A percentile compares a stretch with the other conserved stretches of the same genome.
Conservation (phyloP, 2,329 filamentous ascomycete species). For the Thelonectria blattea region DNA sequence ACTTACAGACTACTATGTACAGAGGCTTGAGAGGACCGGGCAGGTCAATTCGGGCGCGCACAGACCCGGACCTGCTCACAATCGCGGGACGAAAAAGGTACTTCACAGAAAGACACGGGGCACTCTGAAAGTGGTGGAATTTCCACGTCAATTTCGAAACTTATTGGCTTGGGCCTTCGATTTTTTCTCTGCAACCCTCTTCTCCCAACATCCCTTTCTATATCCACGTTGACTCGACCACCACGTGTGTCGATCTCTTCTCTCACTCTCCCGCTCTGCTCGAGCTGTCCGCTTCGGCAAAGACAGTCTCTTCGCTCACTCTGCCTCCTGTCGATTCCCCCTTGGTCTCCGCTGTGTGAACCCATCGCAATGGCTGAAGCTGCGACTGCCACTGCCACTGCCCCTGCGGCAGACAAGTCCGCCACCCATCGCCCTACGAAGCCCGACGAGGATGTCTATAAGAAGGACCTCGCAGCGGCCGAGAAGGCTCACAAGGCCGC, state of each 20-base stretch:
- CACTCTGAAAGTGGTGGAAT: constrained; percentile 38
- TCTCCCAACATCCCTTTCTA: background rate
- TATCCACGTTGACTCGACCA: constrained; percentile 12
- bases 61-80: constrained; percentile 34
- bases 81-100: constrained; percentile 23
- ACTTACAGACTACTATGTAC: no score
- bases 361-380: constrained; percentile 53
- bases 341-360: background rate
- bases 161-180: constrained; percentile 22
- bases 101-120: constrained; percentile 31
- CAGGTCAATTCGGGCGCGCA: constrained; percentile 27
- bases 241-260: constrained; percentile 17
- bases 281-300: constrained; percentile 26
- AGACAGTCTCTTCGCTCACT: constrained; percentile 23
- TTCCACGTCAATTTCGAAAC: constrained; percentile 30
- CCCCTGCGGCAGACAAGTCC: constrained; percentile 48
- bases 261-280: constrained; percentile 18
- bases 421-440: constrained; percentile 72
- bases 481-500: constrained; percentile 86
- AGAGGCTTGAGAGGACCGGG: no score
- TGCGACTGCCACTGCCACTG: constrained; percentile 53
- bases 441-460: constrained; percentile 86
- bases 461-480: constrained; percentile 76
- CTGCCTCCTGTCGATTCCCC: constrained; percentile 14
- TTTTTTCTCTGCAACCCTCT: constrained; percentile 18